Base-by-base conservation (phyloP, 768 basidiomycete species). In the Lactifluus piperatus region DNA sequence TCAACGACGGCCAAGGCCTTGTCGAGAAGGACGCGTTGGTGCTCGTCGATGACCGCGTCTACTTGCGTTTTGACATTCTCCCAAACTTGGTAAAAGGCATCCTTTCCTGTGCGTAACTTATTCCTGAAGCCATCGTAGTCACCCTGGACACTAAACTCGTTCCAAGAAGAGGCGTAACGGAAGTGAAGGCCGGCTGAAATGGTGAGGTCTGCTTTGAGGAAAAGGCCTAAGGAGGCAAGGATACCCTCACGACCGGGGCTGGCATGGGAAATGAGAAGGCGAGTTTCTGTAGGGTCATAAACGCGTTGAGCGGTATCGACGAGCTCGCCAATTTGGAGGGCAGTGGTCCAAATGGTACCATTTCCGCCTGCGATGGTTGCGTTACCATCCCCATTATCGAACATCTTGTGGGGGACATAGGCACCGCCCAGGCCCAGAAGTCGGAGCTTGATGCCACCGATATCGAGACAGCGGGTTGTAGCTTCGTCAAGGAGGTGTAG, bases 321-420 rank as follows among this genome's bases (percentile, higher is more conserved):
- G 51, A 99, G 87, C 71, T 99, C 95, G 58, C 97, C 97, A 41
- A 99, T 90, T 71, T 99, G 97, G 26, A 99, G 81, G 5, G 92
- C 90, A 0, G 95, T 98, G 0, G 92, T 91, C 97, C 97, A 99
- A 86, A 98, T 95, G 20, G 94, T 98, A 30, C 97, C 97, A 68
- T 92, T 88, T 2, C 94, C 97, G 36, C 97, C 97, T 0, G 97
- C 95, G 63, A 99, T 97, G n/a, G 95, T 97, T 11, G 92, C 94
- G 46, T 76, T 84, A 3, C 94, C 95, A 49, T 95, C 91, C 0
- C 95, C 91, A 63, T 93, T 93, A 73, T 92, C 89, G 66, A 94
- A 93, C 78, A 93, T 81, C 72, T 97, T 97, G 77, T 97, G 94
- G 43, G 85, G 83, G 6, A 97, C 93, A 43, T 97, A 81, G 3